Conservation (phyloP, 257 asterid genomes). For the Gentiana macrophylla region DNA sequence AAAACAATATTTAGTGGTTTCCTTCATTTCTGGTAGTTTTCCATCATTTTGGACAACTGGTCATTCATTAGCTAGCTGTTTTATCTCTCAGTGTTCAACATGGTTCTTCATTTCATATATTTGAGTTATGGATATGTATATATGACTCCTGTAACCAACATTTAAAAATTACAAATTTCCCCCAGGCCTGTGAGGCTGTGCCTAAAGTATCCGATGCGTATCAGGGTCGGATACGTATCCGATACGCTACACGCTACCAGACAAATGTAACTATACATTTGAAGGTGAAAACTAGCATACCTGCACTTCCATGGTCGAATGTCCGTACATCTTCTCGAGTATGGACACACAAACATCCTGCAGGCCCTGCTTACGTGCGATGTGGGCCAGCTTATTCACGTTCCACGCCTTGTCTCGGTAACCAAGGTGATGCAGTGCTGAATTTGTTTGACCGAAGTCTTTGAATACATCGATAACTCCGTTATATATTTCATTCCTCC, state of each 20-base stretch:
- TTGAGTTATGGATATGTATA: too few relatives aligned
- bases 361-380: constrained; percentile 90
- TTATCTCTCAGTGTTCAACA: too few relatives aligned
- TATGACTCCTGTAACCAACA: too few relatives aligned
- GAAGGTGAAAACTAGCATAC: constrained; percentile 19
- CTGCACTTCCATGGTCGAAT: constrained; percentile 99
- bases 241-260: background rate
- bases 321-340: constrained; percentile 97
- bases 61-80: too few relatives aligned
- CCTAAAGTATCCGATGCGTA: too few relatives aligned
- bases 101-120: too few relatives aligned
- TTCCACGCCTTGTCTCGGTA: constrained; percentile 99
- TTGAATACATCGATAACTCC: constrained; percentile 91
- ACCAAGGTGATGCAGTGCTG: constrained; percentile 93
- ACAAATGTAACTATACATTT: constrained; percentile 2
- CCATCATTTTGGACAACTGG: too few relatives aligned
- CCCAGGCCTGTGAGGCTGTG: too few relatives aligned
- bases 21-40: too few relatives aligned
- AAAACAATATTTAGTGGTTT: too few relatives aligned
- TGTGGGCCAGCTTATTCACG: constrained; percentile 96
- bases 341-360: constrained; percentile 89
- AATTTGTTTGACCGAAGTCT: constrained; percentile 71
- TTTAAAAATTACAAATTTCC: too few relatives aligned
- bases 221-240: too few relatives aligned
- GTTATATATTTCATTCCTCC: constrained; percentile 99